Conservation (phyloP, 352 stramenopile genomes). For the Aphanomyces stellatus region DNA sequence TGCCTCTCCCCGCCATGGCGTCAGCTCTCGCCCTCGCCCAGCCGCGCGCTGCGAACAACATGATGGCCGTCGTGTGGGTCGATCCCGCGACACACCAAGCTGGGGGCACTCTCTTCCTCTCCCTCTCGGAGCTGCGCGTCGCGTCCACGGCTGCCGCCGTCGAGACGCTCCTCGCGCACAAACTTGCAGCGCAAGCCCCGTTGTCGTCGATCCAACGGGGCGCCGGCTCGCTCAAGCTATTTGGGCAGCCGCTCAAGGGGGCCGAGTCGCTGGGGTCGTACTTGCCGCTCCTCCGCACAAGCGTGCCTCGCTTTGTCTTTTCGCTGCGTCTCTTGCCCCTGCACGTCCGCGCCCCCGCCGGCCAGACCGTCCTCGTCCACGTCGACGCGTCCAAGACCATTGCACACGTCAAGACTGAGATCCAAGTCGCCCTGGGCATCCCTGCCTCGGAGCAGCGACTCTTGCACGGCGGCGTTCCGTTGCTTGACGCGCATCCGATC, state of each 20-base stretch:
- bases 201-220: neutral
- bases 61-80: slow-evolving; percentile 9
- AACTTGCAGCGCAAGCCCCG: too few relatives aligned
- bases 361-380: neutral
- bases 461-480: neutral
- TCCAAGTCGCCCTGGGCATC: neutral
- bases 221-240: neutral
- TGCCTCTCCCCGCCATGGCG: neutral
- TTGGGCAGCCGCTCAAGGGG: neutral
- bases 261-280: neutral
- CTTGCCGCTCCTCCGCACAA: neutral
- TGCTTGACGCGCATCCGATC: neutral
- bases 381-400: neutral
- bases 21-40: too few relatives aligned
- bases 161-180: neutral
- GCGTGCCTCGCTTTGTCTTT: neutral
- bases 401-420: neutral
- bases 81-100: neutral
- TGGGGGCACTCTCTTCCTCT: neutral
- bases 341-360: neutral
- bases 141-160: neutral
- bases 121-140: neutral
- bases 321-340: neutral
- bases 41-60: too few relatives aligned
- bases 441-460: neutral